phyloP scores from a whole-genome alignment of 139 green algal species.

The Tetratostichococcus sp. region DNA sequence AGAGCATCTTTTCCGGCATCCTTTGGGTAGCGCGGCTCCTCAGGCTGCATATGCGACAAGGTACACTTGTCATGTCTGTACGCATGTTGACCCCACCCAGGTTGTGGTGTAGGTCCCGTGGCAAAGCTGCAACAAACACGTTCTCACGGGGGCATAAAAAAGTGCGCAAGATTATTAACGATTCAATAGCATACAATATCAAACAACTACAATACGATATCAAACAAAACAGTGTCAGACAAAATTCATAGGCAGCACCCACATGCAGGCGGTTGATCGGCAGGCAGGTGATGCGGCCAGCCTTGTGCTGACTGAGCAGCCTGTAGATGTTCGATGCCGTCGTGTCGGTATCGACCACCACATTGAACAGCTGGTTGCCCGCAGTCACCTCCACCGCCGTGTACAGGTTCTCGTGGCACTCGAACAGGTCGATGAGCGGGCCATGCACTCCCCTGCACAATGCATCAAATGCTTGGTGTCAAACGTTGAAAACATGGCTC shows the following conservation, averaged over 20 bases:
- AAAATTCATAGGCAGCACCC: too few species aligned
- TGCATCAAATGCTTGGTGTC: too few species aligned
- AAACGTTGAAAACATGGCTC: too few species aligned
- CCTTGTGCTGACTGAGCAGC: slow-evolving; percentile 61
- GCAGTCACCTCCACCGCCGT: slow-evolving; percentile 84
- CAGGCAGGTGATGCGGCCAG: slow-evolving; percentile 90
- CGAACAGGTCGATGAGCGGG: slow-evolving; percentile 88
- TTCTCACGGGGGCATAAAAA: too few species aligned
- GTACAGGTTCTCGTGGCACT: slow-evolving; percentile 56
- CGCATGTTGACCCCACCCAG: neutral
- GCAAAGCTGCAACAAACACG: too few species aligned
- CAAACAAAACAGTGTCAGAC: too few species aligned
- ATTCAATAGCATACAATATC: too few species aligned
- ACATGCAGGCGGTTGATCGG: slow-evolving; percentile 76
- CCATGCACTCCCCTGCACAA: slow-evolving; percentile 75
- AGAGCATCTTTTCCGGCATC: slow-evolving; percentile 62
- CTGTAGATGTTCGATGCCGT: slow-evolving; percentile 65
- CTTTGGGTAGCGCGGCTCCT: slow-evolving; percentile 33
- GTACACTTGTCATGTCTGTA: neutral
- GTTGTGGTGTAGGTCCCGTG: neutral
- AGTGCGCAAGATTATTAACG: too few species aligned
- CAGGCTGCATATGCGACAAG: neutral
- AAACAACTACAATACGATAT: too few species aligned
- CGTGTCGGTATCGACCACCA: slow-evolving; percentile 81
- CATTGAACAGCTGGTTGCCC: slow-evolving; percentile 56